Conservation (phyloP, 2,329 filamentous ascomycete genomes). For the Pseudopyricularia javanii region DNA sequence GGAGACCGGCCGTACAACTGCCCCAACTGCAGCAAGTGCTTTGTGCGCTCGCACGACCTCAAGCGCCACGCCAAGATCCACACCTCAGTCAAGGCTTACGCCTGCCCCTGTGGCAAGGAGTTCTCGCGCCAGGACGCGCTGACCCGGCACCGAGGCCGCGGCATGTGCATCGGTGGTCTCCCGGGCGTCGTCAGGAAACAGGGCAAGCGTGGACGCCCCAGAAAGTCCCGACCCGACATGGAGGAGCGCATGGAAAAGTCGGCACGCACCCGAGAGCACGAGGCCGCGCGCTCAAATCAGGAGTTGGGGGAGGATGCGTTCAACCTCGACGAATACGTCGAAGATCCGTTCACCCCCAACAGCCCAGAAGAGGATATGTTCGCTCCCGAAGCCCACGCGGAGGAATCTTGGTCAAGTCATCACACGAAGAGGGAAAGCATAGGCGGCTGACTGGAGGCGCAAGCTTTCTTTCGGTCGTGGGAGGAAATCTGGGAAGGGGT, state of each 20-base stretch:
- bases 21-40: constrained; percentile 86
- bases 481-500: neutral
- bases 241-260: constrained; percentile 45
- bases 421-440: neutral
- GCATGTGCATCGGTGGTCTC: constrained; percentile 93
- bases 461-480: neutral
- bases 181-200: constrained; percentile 57
- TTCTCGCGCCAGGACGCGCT: constrained; percentile 94
- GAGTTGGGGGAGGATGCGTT: neutral
- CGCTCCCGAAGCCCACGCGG: neutral
- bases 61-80: constrained; percentile 98
- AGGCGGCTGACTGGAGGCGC: neutral
- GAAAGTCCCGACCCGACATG: constrained; percentile 47
- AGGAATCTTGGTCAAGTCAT: neutral
- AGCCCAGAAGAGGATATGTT: neutral
- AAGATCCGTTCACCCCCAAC: neutral
- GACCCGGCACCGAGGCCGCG: constrained; percentile 84
- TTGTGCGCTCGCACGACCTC: constrained; percentile 91
- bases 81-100: constrained; percentile 88
- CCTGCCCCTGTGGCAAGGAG: constrained; percentile 85
- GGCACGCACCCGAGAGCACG: constrained; percentile 38
- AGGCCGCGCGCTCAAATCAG: neutral
- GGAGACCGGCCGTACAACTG: constrained; percentile 94
- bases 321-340: neutral
- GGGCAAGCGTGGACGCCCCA: constrained; percentile 50